Evolutionary conservation across 805 yeast species (phyloP).

Genomic region (Kuraishia borneana): DNA sequence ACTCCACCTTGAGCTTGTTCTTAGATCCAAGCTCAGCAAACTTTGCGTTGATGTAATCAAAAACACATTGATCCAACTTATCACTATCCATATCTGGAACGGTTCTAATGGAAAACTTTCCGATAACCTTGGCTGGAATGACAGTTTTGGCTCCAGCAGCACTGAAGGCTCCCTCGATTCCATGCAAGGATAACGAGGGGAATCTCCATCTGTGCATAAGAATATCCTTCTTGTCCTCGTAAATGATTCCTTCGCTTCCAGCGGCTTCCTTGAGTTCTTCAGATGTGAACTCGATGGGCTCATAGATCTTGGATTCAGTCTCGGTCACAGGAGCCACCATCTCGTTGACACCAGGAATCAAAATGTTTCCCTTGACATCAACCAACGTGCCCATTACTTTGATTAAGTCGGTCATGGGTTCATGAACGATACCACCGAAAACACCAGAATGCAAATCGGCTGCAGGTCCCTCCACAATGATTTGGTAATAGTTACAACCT

Average conservation of each 20-base stretch:
- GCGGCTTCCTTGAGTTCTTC: slow-evolving; percentile 80
- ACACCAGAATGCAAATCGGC: slow-evolving; percentile 97
- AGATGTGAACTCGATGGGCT: slow-evolving; percentile 74
- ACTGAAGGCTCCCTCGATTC: slow-evolving; percentile 94
- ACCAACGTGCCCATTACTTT: slow-evolving; percentile 71
- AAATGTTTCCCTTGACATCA: slow-evolving; percentile 69
- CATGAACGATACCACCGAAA: slow-evolving; percentile 95
- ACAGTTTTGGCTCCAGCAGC: slow-evolving; percentile 97
- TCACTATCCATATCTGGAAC: slow-evolving; percentile 86
- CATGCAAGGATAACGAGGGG: slow-evolving; percentile 93
- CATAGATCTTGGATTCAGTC: slow-evolving; percentile 69
- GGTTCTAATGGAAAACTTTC: slow-evolving; percentile 94
- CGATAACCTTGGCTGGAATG: slow-evolving; percentile 87
- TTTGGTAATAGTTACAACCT: slow-evolving; percentile 90
- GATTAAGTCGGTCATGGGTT: slow-evolving; percentile 91
- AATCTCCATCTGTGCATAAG: slow-evolving; percentile 98
- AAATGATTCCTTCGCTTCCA: slow-evolving; percentile 77
- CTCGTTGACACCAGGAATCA: slow-evolving; percentile 80
- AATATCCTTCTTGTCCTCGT: slow-evolving; percentile 69
- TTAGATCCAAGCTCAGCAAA: slow-evolving; percentile 67
- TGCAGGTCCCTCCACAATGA: slow-evolving; percentile 77
- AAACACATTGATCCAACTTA: slow-evolving; percentile 69
- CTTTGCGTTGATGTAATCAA: slow-evolving; percentile 52
- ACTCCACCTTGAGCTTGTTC: slow-evolving; percentile 59
- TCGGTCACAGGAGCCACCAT: slow-evolving; percentile 92